phyloP scores from a whole-genome alignment of 1,139 yeast species.

The Groenewaldozyma sp. region DNA sequence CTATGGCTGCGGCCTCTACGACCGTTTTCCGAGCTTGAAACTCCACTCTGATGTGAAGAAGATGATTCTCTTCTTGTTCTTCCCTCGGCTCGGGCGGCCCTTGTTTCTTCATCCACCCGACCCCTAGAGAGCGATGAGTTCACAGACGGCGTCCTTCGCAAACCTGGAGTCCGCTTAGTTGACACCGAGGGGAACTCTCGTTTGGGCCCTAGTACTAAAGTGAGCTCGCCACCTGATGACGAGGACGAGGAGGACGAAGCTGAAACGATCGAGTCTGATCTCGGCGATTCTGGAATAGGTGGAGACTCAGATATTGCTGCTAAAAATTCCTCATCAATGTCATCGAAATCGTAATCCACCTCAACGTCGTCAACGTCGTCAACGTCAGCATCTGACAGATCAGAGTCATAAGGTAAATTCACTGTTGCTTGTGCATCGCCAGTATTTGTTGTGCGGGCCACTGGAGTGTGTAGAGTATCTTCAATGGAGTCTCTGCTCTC shows the following conservation, averaged over 20 bases:
- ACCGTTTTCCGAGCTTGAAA: background rate
- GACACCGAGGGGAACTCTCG: constrained; percentile 14
- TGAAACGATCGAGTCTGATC: background rate
- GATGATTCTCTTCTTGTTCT: background rate
- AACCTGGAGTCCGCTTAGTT: background rate
- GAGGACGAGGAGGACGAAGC: constrained; percentile 5
- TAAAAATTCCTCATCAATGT: constrained; percentile 10
- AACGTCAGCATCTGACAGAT: background rate
- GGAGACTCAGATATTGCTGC: background rate
- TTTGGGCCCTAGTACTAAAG: constrained; percentile 40
- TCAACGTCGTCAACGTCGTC: background rate
- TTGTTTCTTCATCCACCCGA: too few relatives aligned
- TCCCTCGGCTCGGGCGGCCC: too few relatives aligned
- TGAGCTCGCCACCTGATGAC: constrained; percentile 39
- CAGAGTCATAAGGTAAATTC: background rate
- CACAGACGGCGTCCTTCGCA: constrained; percentile 4
- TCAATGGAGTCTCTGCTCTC: background rate
- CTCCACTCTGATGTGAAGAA: background rate
- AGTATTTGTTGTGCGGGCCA: background rate
- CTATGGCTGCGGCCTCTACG: background rate
- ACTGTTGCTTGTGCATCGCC: background rate
- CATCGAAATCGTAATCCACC: constrained; percentile 6
- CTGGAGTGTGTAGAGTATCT: background rate
- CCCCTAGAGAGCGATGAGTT: background rate
- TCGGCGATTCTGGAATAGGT: background rate